These are phyloP conservation scores for Cynara cardunculus DNA, from an alignment of 129 eudicot genomes.

Conservation along the genomic window DNA sequence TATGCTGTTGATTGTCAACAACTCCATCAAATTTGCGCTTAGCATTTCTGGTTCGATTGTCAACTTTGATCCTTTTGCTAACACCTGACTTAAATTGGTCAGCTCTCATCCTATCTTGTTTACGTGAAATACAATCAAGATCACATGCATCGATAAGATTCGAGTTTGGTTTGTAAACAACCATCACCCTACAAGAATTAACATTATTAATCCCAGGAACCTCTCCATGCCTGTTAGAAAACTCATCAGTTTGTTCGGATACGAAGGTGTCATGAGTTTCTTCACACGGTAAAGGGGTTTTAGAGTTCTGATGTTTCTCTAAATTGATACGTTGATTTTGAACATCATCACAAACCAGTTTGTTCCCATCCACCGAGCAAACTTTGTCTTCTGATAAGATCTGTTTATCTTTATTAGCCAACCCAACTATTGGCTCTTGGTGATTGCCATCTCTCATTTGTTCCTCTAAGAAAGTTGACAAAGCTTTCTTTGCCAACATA, in stretches of 20 bases:
- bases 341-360: background rate
- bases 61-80: conserved; percentile 12
- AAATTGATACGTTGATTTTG: conserved; percentile 2
- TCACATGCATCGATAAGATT: conserved; percentile 11
- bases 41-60: conserved; percentile 5
- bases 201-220: background rate
- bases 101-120: conserved; percentile 5
- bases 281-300: conserved; percentile 5
- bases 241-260: conserved; percentile 13
- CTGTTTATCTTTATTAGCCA: conserved; percentile 10
- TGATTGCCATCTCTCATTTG: conserved; percentile 9
- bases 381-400: conserved; percentile 12
- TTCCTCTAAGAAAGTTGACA: conserved; percentile 42
- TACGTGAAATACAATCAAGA: background rate
- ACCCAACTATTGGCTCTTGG: conserved; percentile 10
- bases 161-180: conserved; percentile 17
- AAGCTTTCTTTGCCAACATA: conserved; percentile 38
- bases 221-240: background rate
- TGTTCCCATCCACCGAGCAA: background rate
- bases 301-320: conserved; percentile 10
- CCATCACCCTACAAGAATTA: conserved; percentile 17
- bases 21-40: conserved; percentile 1
- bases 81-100: conserved; percentile 5
- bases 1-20: conserved; percentile 6
- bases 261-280: conserved; percentile 12